Evolutionary conservation across 768 basidiomycete genomes (phyloP), one percentile per base, ranked within the genome.

Genomic region (Hemileccinum impolitum): DNA sequence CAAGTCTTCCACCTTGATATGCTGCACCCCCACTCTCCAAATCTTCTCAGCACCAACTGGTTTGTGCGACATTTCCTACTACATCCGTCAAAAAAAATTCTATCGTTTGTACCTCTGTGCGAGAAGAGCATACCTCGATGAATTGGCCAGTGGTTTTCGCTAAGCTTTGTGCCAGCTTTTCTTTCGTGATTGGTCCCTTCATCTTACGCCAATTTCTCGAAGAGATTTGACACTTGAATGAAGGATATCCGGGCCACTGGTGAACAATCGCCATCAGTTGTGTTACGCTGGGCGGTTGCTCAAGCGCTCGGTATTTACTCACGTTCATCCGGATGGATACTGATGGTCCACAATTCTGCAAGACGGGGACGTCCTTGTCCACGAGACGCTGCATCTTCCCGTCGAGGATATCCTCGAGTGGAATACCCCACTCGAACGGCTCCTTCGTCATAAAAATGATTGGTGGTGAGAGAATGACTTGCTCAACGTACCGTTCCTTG

Each of bases 221-320:
- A 9, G 83, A 81, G 55, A 89, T 86, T 61, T 86, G 85, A 44
- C 80, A 71, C 56, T 78, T 82, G 82, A 83, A 88, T 46, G 78
- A 76, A 39, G 78, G 68, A 62, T 88, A 87, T 10, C 86, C 85
- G n/a, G 84, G 84, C 85, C 87, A 88, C 86, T 87, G 56, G 32
- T 47, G 47, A 44, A 12, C 26, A 28, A 35, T 23, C 15, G 4
- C 17, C 7, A 8, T 50, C 26, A 56, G 9, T 21, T 17, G 10
- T 23, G 7, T 26, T 40, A 17, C 21, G 11, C 36, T 23, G 17
- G 4, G 15, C 10, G 11, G 12, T 40, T 37, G 14, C 39, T 28
- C 23, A 30, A 25, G 17, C 17, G 3, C 6, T 9, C 42, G 6
- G 23, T 23, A 6, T 6, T 23, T 23, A 49, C 47, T 62, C 43